Evolutionary conservation across 805 yeast species (phyloP).

Genomic region (Suhomyces vadensis): DNA sequence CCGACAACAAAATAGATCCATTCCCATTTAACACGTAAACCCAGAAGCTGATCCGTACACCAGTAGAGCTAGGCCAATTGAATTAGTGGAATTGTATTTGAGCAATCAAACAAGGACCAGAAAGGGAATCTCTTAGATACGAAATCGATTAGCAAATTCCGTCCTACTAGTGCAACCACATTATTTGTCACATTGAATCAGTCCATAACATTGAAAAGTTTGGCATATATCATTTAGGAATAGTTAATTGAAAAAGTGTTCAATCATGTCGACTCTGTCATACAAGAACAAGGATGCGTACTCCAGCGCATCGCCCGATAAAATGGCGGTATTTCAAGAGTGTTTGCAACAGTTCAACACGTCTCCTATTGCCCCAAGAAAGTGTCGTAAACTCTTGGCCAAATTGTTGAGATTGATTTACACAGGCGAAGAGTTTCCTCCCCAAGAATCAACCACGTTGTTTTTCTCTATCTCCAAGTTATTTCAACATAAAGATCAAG

Average conservation of each 20-base stretch:
- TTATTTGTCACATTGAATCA: no score
- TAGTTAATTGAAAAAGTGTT: background rate
- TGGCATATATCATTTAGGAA: no score
- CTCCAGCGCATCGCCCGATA: conserved; percentile 68
- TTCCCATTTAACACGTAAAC: conserved; percentile 18
- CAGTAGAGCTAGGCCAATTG: background rate
- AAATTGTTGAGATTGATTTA: conserved; percentile 79
- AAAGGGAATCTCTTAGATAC: no score
- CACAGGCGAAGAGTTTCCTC: conserved; percentile 84
- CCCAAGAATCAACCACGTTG: conserved; percentile 85
- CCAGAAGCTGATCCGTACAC: conserved; percentile 1
- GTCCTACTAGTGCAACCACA: no score
- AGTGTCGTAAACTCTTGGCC: conserved; percentile 80
- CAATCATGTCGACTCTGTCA: conserved; percentile 72
- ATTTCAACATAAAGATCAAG: conserved; percentile 86
- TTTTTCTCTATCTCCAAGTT: conserved; percentile 93
- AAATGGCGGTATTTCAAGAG: conserved; percentile 96
- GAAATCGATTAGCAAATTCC: no score
- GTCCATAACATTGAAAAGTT: no score
- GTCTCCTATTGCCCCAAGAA: conserved; percentile 82
- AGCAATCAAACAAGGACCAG: background rate
- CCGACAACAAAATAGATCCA: conserved; percentile 9
- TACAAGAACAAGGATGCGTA: conserved; percentile 82
- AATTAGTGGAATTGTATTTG: background rate
- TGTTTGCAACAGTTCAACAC: conserved; percentile 91